Evolutionary conservation across 2,329 filamentous ascomycete genomes (phyloP), one percentile per base, ranked within the genome.

Genomic region (Geosmithia putterillii): DNA sequence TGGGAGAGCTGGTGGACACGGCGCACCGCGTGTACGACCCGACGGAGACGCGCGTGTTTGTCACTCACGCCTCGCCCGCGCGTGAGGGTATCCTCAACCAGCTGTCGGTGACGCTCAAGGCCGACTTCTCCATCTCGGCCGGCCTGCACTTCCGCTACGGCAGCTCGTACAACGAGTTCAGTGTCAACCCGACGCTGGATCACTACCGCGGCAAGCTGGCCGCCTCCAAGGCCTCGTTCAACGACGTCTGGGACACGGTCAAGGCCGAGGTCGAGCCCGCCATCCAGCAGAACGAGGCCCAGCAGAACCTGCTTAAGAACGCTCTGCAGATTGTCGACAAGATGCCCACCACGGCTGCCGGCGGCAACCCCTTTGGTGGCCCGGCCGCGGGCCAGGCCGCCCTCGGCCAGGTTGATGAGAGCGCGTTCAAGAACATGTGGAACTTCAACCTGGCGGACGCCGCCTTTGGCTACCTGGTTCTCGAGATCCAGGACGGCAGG

Each of bases 341-440:
- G 74, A 98, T 98, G 92, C 92, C 92, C 10, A 83, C 81, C 12
- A 89, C 88, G 32, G 92, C 92, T 34, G 94, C 90, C 47, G 92
- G 92, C 44, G 92, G 92, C 19, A 96, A 96, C 60, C 92, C 92
- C 6, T 98, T 98, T 57, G 92, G 92, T 38, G 90, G 90, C 14
- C 86, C 86, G 23, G 77, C 81, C 43, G 78, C 80, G 41, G 84
- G 83, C 35, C 80, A 79, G 42, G 68, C 74, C 43, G 75, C 78
- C 45, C 81, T 86, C 42, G 92, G 92, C 25, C 86, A 94, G 57
- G 88, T 98, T 17, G 92, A 98, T 50, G 92, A 98, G 70, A 95
- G 89, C 55, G 92, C 92, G 1, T 98, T 98, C 76, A 98, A 98
- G 72, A 98, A 98, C 62, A 96, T 96, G 92, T 98, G 92, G 92